A percentile compares a stretch with the other conserved stretches of the same genome.
These are phyloP conservation scores for Coemansia sp. DNA, from an alignment of 192 early-diverging fungal species.

Conservation along the genomic window DNA sequence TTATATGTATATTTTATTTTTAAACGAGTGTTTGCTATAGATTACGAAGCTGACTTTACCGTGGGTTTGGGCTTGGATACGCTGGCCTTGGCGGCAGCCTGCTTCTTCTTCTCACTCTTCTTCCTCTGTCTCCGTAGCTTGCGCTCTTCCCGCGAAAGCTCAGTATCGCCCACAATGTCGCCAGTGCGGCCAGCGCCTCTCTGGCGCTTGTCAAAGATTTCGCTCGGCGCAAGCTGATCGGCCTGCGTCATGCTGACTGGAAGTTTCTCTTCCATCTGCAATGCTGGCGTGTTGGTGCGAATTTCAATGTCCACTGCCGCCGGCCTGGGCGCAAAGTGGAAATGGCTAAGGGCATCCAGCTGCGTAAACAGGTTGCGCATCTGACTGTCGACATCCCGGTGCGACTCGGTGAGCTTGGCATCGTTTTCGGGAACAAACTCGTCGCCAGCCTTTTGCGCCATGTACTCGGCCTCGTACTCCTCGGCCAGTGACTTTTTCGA, in stretches of 20 bases:
- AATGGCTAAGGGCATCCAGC: constrained; percentile 91
- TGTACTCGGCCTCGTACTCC: constrained; percentile 88
- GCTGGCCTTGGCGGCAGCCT: background rate
- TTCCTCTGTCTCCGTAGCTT: constrained; percentile 65
- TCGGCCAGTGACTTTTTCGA: constrained; percentile 87
- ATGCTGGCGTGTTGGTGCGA: constrained; percentile 74
- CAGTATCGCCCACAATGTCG: constrained; percentile 73
- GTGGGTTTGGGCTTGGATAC: constrained; percentile 9
- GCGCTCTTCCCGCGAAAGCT: constrained; percentile 76
- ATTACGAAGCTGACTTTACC: background rate
- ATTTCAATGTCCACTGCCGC: constrained; percentile 77
- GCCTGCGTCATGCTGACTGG: constrained; percentile 83
- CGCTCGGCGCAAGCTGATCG: constrained; percentile 81
- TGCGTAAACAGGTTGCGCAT: constrained; percentile 78
- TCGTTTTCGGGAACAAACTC: constrained; percentile 55
- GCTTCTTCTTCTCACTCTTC: constrained; percentile 69
- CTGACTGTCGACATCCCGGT: constrained; percentile 76
- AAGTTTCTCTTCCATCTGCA: constrained; percentile 94
- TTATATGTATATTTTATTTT: background rate
- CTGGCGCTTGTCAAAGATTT: constrained; percentile 82
- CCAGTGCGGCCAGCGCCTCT: constrained; percentile 42
- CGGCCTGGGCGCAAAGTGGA: constrained; percentile 87
- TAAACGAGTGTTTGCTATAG: background rate
- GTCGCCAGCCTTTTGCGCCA: constrained; percentile 60
- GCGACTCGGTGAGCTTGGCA: constrained; percentile 80